These are phyloP conservation scores for Penicillium odoratum DNA, from an alignment of 495 filamentous ascomycete genomes.

Conservation along the genomic window DNA sequence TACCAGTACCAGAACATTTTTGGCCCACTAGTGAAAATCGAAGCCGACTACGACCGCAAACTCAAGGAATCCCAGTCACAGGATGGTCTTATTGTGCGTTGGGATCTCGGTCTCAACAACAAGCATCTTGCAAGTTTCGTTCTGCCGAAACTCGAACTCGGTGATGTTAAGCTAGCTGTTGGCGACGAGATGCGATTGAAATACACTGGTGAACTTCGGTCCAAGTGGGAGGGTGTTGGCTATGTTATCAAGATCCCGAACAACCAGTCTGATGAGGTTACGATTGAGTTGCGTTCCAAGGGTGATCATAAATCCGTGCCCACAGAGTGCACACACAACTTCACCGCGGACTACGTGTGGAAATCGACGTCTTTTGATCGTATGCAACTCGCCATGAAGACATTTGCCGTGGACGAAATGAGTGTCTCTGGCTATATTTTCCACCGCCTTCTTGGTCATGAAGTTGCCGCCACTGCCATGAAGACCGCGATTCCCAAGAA, in stretches of 20 bases:
- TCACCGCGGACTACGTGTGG: slow-evolving; percentile 98
- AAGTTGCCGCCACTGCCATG: slow-evolving; percentile 93
- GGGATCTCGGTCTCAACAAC: slow-evolving; percentile 96
- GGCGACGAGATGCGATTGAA: slow-evolving; percentile 98
- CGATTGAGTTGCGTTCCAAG: slow-evolving; percentile 87
- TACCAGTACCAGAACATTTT: slow-evolving; percentile 99
- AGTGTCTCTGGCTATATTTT: slow-evolving; percentile 99
- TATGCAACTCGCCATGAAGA: slow-evolving; percentile 99
- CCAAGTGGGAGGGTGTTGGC: slow-evolving; percentile 96
- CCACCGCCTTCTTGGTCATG: slow-evolving; percentile 93
- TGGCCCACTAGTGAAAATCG: slow-evolving; percentile 96
- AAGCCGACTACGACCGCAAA: slow-evolving; percentile 99
- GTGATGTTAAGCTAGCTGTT: slow-evolving; percentile 96
- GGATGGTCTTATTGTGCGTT: slow-evolving; percentile 88
- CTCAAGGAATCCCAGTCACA: slow-evolving; percentile 98
- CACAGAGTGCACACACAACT: slow-evolving; percentile 97
- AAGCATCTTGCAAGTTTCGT: slow-evolving; percentile 97
- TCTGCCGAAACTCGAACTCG: slow-evolving; percentile 93
- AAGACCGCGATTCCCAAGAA: slow-evolving; percentile 97
- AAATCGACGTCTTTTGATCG: slow-evolving; percentile 99
- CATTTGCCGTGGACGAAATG: slow-evolving; percentile 96
- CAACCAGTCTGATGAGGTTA: slow-evolving; percentile 98
- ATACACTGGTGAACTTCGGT: slow-evolving; percentile 91
- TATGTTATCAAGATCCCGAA: slow-evolving; percentile 99
- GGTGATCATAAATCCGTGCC: slow-evolving; percentile 92